These are phyloP conservation scores for Neurospora hispaniola DNA, from an alignment of 495 filamentous ascomycete genomes.

Conservation along the genomic window DNA sequence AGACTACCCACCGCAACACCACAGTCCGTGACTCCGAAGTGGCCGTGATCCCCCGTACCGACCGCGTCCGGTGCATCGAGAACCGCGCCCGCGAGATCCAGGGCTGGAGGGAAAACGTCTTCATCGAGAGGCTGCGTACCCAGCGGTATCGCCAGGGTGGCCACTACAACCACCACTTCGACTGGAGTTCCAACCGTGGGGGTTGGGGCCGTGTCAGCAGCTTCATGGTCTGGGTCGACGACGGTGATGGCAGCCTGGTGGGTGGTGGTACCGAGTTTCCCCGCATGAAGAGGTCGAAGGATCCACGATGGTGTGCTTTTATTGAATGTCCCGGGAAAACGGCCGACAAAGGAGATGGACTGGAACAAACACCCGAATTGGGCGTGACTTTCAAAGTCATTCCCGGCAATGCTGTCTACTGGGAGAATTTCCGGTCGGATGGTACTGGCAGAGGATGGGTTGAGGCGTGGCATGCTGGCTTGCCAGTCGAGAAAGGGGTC, in stretches of 20 bases:
- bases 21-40: slow-evolving; percentile 37
- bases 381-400: slow-evolving; percentile 32
- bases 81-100: slow-evolving; percentile 30
- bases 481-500: slow-evolving; percentile 31
- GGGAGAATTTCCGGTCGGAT: slow-evolving; percentile 40
- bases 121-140: slow-evolving; percentile 33
- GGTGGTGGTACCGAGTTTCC: slow-evolving; percentile 40
- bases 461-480: slow-evolving; percentile 39
- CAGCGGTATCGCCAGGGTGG: slow-evolving; percentile 32
- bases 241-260: slow-evolving; percentile 17
- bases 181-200: slow-evolving; percentile 29
- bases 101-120: slow-evolving; percentile 35
- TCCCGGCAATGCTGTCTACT: slow-evolving; percentile 38
- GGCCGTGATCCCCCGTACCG: slow-evolving; percentile 33
- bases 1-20: slow-evolving; percentile 19
- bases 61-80: slow-evolving; percentile 34
- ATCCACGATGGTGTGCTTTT: slow-evolving; percentile 33
- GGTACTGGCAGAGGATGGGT: slow-evolving; percentile 32
- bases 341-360: not conserved
- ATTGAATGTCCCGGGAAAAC: slow-evolving; percentile 23
- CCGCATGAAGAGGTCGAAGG: slow-evolving; percentile 15
- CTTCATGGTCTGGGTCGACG: slow-evolving; percentile 36
- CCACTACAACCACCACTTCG: slow-evolving; percentile 36
- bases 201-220: slow-evolving; percentile 40
- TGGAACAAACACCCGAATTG: slow-evolving; percentile 1